Percentiles rank a stretch among this genome's conserved stretches.
Evolutionary conservation across 768 basidiomycete genomes (phyloP).

Genomic region (Termitomyces sp.): DNA sequence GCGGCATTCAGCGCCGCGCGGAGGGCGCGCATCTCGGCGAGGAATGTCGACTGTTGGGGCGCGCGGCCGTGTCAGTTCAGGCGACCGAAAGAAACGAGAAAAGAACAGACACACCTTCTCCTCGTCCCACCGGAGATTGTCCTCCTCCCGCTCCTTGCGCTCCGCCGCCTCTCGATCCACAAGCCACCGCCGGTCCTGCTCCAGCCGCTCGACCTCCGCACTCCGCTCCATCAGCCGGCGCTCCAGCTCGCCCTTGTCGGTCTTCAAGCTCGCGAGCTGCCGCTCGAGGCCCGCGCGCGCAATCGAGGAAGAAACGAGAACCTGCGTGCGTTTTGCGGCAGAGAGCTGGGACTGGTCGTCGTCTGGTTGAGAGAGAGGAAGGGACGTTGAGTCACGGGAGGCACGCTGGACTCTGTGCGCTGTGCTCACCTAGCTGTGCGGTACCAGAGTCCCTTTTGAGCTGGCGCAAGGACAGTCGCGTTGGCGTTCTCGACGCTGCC

Average conservation of each 20-base stretch:
- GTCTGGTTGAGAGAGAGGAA: too few species aligned
- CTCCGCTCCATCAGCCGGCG: slow-evolving; percentile 65
- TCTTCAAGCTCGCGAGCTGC: slow-evolving; percentile 57
- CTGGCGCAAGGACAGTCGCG: too few species aligned
- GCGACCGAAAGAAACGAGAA: slow-evolving; percentile 5
- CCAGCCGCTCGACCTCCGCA: slow-evolving; percentile 53
- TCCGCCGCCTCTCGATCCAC: slow-evolving; percentile 66
- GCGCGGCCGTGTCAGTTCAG: too few species aligned
- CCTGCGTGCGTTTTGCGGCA: slow-evolving; percentile 56
- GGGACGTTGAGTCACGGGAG: too few species aligned
- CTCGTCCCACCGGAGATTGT: slow-evolving; percentile 29
- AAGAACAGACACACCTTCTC: slow-evolving; percentile 19
- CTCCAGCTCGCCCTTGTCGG: slow-evolving; percentile 60
- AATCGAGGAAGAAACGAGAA: slow-evolving; percentile 50
- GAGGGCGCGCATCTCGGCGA: too few species aligned
- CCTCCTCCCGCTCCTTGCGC: slow-evolving; percentile 57
- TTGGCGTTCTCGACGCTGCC: too few species aligned
- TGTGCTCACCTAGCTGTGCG: too few species aligned
- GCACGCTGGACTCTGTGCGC: too few species aligned
- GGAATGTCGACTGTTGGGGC: too few species aligned
- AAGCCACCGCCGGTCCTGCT: slow-evolving; percentile 65
- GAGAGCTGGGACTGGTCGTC: slow-evolving; percentile 35
- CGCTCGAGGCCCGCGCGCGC: slow-evolving; percentile 64
- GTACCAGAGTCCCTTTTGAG: too few species aligned
- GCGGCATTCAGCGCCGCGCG: too few species aligned